These are phyloP conservation scores for Aleurites moluccanus DNA, from an alignment of 441 rosid genomes.

Conservation along the genomic window DNA sequence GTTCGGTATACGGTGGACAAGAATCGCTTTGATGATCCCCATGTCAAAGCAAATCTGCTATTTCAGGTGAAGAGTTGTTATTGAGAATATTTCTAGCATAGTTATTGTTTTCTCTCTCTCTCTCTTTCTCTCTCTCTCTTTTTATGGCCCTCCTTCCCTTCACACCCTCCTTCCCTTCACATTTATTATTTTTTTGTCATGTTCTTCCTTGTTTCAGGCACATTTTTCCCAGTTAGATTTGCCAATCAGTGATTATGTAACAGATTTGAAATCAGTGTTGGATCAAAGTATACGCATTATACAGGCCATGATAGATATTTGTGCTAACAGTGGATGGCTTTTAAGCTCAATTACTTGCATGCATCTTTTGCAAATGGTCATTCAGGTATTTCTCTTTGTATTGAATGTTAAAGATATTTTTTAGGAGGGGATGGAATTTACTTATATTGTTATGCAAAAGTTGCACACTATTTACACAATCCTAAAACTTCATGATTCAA, in stretches of 20 bases:
- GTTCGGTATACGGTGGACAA: slow-evolving; percentile 75
- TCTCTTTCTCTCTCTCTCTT: background rate
- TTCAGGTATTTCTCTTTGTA: slow-evolving; percentile 65
- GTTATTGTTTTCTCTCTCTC: background rate
- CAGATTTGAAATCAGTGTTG: slow-evolving; percentile 94
- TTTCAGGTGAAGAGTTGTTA: slow-evolving; percentile 56
- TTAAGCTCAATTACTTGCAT: slow-evolving; percentile 90
- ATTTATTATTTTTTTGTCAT: slow-evolving; percentile 17
- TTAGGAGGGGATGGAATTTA: background rate
- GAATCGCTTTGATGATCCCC: slow-evolving; percentile 90
- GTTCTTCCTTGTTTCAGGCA: slow-evolving; percentile 58
- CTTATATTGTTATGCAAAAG: background rate
- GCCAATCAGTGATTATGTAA: slow-evolving; percentile 90
- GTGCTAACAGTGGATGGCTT: slow-evolving; percentile 99
- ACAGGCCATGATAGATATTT: slow-evolving; percentile 98
- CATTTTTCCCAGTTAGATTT: slow-evolving; percentile 88
- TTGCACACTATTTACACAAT: background rate
- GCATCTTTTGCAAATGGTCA: slow-evolving; percentile 98
- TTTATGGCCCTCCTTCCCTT: slow-evolving; percentile 12
- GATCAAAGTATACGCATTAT: slow-evolving; percentile 99
- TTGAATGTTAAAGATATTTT: background rate
- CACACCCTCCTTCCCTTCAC: slow-evolving; percentile 4
- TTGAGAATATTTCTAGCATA: slow-evolving; percentile 6
- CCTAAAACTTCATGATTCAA: background rate
- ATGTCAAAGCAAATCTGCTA: slow-evolving; percentile 86